phyloP scores from a whole-genome alignment of 495 filamentous ascomycete species.

The Eremomyces bilateralis region DNA sequence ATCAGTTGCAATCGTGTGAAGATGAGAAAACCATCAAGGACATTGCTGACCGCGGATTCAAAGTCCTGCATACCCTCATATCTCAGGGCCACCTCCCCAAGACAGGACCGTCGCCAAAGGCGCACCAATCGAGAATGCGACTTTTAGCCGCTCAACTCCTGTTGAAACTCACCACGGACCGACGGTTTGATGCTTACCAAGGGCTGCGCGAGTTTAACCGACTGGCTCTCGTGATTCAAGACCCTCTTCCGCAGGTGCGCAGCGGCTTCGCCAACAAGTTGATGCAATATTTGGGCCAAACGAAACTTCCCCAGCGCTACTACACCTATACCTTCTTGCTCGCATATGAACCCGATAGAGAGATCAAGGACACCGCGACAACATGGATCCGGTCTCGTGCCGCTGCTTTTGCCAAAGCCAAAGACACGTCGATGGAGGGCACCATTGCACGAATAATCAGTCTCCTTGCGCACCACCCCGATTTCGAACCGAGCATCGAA shows the following conservation, averaged over 20 bases:
- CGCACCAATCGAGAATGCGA: slow-evolving; percentile 54
- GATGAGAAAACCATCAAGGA: slow-evolving; percentile 36
- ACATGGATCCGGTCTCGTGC: slow-evolving; percentile 76
- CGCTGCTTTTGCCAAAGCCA: slow-evolving; percentile 24
- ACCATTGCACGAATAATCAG: slow-evolving; percentile 72
- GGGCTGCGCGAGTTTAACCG: slow-evolving; percentile 51
- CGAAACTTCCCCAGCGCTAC: slow-evolving; percentile 51
- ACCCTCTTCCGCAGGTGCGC: slow-evolving; percentile 49
- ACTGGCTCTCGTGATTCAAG: slow-evolving; percentile 60
- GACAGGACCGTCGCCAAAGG: slow-evolving; percentile 45
- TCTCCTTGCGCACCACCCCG: slow-evolving; percentile 82
- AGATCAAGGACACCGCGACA: slow-evolving; percentile 46
- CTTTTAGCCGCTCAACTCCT: slow-evolving; percentile 62
- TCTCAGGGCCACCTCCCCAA: slow-evolving; percentile 62
- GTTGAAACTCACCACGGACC: slow-evolving; percentile 58
- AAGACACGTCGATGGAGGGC: slow-evolving; percentile 50
- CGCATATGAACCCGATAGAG: slow-evolving; percentile 60
- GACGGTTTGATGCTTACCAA: slow-evolving; percentile 57
- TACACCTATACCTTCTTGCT: slow-evolving; percentile 74
- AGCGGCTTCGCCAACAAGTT: slow-evolving; percentile 58
- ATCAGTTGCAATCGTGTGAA: slow-evolving; percentile 50
- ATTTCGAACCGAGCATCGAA: slow-evolving; percentile 46
- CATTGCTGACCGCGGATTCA: slow-evolving; percentile 46
- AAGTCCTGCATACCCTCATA: slow-evolving; percentile 54
- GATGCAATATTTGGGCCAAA: slow-evolving; percentile 60